Conservation (phyloP, 352 stramenopile genomes). For the Pythium pyrilobum region DNA sequence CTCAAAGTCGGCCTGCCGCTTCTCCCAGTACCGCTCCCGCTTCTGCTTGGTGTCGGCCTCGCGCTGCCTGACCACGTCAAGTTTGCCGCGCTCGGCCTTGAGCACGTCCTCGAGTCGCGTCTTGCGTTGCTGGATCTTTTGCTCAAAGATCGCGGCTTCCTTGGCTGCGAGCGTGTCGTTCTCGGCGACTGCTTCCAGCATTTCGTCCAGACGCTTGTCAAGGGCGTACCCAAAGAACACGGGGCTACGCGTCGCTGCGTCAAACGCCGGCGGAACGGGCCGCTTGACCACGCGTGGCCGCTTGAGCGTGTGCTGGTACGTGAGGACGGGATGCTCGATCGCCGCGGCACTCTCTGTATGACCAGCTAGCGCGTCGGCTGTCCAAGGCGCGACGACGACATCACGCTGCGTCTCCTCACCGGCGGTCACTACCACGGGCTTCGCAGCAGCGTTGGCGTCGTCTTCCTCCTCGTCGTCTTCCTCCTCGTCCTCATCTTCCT, state of each 20-base stretch:
- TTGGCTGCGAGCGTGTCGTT: constrained; percentile 23
- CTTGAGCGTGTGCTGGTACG: constrained; percentile 34
- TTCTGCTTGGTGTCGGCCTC: constrained; percentile 41
- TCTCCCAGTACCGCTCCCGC: constrained; percentile 55
- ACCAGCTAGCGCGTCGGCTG: constrained; percentile 22
- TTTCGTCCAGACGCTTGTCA: constrained; percentile 32
- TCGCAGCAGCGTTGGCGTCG: constrained; percentile 7
- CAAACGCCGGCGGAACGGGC: constrained; percentile 31
- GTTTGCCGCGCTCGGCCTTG: constrained; percentile 47
- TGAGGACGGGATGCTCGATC: constrained; percentile 7
- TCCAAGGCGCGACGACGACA: neutral
- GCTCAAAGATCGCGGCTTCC: constrained; percentile 47
- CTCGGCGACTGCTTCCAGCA: constrained; percentile 30
- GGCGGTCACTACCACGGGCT: neutral
- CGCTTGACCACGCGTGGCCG: constrained; percentile 47
- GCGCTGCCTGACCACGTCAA: constrained; percentile 42
- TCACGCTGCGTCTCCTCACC: neutral
- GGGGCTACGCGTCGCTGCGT: constrained; percentile 39
- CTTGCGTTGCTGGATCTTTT: constrained; percentile 39
- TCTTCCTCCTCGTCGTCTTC: constrained; percentile 10
- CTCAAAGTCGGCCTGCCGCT: constrained; percentile 55
- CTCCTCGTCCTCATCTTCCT: constrained; percentile 8
- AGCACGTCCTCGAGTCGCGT: constrained; percentile 29
- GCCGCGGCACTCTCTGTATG: constrained; percentile 16
- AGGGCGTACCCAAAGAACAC: constrained; percentile 72